Conservation (phyloP, 129 eudicot species). For the Chrysanthemum seticuspe region DNA sequence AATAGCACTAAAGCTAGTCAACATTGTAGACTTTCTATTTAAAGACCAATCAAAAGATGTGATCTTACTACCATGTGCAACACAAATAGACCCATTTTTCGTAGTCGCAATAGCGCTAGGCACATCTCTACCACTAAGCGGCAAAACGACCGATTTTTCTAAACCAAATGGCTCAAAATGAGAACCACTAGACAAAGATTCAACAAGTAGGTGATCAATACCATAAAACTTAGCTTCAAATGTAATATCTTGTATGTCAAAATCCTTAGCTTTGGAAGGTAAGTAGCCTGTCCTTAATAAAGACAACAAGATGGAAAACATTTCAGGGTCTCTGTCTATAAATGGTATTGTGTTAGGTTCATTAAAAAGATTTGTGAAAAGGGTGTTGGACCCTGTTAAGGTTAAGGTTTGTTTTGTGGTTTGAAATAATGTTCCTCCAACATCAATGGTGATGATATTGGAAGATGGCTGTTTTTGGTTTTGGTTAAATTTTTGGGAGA, state of each 20-base stretch:
- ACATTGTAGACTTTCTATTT: constrained; percentile 62
- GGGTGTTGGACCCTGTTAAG: constrained; percentile 67
- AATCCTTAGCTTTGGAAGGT: constrained; percentile 64
- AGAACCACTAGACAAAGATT: constrained; percentile 67
- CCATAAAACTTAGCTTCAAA: constrained; percentile 71
- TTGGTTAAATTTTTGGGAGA: too few species aligned
- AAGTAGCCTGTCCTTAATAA: constrained; percentile 82
- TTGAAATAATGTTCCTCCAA: constrained; percentile 87
- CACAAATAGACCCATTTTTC: constrained; percentile 64
- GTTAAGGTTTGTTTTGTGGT: constrained; percentile 85
- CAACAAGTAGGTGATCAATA: constrained; percentile 52
- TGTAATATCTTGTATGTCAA: constrained; percentile 72
- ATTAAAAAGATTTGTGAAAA: constrained; percentile 47
- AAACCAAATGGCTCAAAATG: constrained; percentile 74
- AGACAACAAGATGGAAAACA: constrained; percentile 71
- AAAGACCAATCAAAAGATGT: constrained; percentile 95
- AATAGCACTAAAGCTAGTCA: constrained; percentile 67
- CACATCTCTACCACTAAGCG: constrained; percentile 68
- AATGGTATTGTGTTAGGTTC: constrained; percentile 46
- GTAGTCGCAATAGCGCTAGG: constrained; percentile 72
- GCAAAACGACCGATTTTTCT: constrained; percentile 50
- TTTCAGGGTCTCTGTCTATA: constrained; percentile 82
- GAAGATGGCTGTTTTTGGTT: constrained; percentile 25
- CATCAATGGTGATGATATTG: constrained; percentile 69
- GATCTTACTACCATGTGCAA: constrained; percentile 82